Evolutionary conservation across 2,329 filamentous ascomycete genomes (phyloP).

Genomic region (Pseudogymnoascus sp.): DNA sequence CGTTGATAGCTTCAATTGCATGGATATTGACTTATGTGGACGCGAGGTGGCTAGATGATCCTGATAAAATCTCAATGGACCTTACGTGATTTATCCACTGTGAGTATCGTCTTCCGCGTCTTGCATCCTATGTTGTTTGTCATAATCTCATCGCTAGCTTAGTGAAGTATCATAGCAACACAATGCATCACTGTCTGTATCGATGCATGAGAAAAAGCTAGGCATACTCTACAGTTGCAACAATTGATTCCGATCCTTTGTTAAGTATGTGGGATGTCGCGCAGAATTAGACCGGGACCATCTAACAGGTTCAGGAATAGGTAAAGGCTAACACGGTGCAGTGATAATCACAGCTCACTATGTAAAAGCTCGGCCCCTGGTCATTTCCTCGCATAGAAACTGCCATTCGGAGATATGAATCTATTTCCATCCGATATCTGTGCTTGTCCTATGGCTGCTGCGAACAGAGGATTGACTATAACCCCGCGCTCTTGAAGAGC

Average conservation of each 20-base stretch:
- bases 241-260: too few relatives aligned
- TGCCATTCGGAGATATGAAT: neutral
- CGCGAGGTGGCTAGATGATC: neutral
- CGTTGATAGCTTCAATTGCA: neutral
- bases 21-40: neutral
- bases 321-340: too few relatives aligned
- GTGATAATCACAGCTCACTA: neutral
- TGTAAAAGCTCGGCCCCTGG: neutral
- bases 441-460: neutral
- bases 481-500: neutral
- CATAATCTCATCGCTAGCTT: too few relatives aligned
- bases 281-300: too few relatives aligned
- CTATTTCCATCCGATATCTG: neutral
- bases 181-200: too few relatives aligned
- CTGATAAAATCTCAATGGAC: neutral
- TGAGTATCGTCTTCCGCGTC: too few relatives aligned
- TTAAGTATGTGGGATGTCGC: too few relatives aligned
- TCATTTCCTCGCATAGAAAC: neutral
- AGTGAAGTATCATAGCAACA: too few relatives aligned
- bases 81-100: neutral
- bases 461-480: neutral
- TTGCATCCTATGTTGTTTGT: too few relatives aligned
- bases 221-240: too few relatives aligned
- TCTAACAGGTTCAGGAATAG: too few relatives aligned
- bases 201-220: too few relatives aligned